phyloP scores from a whole-genome alignment of 768 basidiomycete genomes.

The Gautieria morchelliformis region DNA sequence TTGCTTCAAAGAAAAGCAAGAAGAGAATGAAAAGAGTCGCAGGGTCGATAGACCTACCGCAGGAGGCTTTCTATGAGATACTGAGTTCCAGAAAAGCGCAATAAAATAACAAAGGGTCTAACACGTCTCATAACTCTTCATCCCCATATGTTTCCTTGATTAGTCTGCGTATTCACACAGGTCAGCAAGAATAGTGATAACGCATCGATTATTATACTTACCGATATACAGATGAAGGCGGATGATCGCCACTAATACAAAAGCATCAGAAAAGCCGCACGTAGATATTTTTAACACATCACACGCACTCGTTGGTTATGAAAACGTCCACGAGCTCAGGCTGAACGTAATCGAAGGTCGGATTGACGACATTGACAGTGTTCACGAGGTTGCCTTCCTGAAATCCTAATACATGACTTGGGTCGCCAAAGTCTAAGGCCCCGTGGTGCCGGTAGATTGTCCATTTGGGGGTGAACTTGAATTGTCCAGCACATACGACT shows the following conservation, averaged over 20 bases:
- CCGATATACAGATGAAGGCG: conserved; percentile 90
- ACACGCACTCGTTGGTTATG: conserved; percentile 93
- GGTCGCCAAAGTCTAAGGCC: conserved; percentile 70
- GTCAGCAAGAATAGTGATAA: conserved; percentile 1
- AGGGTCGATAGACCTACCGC: conserved; percentile 83
- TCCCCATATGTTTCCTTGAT: conserved; percentile 95
- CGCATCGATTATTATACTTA: conserved; percentile 19
- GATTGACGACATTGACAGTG: conserved; percentile 87
- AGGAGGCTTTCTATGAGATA: conserved; percentile 93
- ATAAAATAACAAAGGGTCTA: not conserved
- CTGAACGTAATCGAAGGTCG: conserved; percentile 93
- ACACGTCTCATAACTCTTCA: conserved; percentile 42
- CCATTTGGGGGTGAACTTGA: conserved; percentile 90
- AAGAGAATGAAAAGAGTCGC: conserved; percentile 85
- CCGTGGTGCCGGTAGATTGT: conserved; percentile 81
- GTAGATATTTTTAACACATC: not conserved
- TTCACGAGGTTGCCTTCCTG: conserved; percentile 74
- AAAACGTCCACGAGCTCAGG: conserved; percentile 90
- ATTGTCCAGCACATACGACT: conserved; percentile 91
- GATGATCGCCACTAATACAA: conserved; percentile 76
- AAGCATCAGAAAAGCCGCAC: not conserved
- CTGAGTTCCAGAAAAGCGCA: conserved; percentile 46
- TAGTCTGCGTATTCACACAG: conserved; percentile 34
- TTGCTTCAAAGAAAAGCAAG: conserved; percentile 67
- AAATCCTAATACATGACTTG: conserved; percentile 56